phyloP scores from a whole-genome alignment of 768 basidiomycete genomes.

The Auriscalpium microsporum region DNA sequence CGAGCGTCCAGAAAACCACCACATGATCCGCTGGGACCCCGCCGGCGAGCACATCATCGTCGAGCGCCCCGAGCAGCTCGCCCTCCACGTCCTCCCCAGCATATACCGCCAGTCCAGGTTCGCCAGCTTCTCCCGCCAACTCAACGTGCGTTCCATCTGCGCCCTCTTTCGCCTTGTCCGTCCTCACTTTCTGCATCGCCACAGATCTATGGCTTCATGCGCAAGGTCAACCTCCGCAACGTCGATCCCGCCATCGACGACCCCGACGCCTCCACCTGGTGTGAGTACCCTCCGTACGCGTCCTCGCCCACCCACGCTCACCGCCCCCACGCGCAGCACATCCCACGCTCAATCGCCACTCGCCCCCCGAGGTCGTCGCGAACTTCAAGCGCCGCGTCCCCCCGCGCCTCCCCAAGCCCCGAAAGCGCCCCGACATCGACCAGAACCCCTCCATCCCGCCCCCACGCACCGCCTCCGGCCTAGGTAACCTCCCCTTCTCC shows the following conservation, averaged over 20 bases:
- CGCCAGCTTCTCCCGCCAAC: slow-evolving; percentile 94
- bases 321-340: slow-evolving; percentile 47
- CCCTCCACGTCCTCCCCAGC: slow-evolving; percentile 86
- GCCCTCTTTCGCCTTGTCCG: slow-evolving; percentile 5
- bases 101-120: slow-evolving; percentile 96
- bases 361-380: slow-evolving; percentile 81
- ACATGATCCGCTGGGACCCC: slow-evolving; percentile 96
- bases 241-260: slow-evolving; percentile 93
- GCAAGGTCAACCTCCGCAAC: slow-evolving; percentile 92
- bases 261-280: slow-evolving; percentile 95
- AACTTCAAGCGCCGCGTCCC: slow-evolving; percentile 95
- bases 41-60: slow-evolving; percentile 94
- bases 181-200: slow-evolving; percentile 15
- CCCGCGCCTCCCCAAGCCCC: slow-evolving; percentile 80
- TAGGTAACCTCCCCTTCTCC: slow-evolving; percentile 59
- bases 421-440: slow-evolving; percentile 63
- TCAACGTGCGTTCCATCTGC: slow-evolving; percentile 57
- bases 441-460: slow-evolving; percentile 65
- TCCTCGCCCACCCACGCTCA: slow-evolving; percentile 12
- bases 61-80: slow-evolving; percentile 87
- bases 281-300: slow-evolving; percentile 46
- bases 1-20: slow-evolving; percentile 87
- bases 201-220: slow-evolving; percentile 98
- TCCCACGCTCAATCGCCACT: slow-evolving; percentile 85
- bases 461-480: slow-evolving; percentile 66